Evolutionary conservation across 306 rosid species (phyloP).

Genomic region (Bauhinia variegata): DNA sequence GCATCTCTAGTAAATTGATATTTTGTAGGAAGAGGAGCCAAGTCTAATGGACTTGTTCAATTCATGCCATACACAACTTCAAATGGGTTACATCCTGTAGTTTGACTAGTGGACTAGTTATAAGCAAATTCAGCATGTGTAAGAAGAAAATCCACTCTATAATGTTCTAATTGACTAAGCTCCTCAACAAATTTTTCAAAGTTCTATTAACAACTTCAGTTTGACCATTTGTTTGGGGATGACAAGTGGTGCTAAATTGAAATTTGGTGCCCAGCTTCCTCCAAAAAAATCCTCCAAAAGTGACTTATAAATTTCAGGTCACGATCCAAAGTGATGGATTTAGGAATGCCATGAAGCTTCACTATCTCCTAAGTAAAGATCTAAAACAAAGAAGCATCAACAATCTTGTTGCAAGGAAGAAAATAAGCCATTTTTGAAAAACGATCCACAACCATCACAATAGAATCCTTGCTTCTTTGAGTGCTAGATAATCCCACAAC

Average conservation of each 20-base stretch:
- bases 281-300: neutral
- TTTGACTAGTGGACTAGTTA: neutral
- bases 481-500: neutral
- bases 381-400: neutral
- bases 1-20: neutral
- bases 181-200: neutral
- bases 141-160: neutral
- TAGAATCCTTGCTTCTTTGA: neutral
- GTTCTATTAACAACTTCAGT: neutral
- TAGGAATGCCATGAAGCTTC: neutral
- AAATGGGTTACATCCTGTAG: neutral
- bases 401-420: neutral
- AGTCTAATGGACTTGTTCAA: neutral
- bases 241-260: neutral
- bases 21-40: too few species aligned
- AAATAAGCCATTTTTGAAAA: constrained; percentile 14
- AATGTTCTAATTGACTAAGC: neutral
- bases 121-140: neutral
- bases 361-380: neutral
- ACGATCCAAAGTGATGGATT: neutral
- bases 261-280: neutral
- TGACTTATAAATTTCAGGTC: neutral
- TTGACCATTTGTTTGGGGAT: neutral
- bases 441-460: neutral
- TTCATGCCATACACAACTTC: neutral